Evolutionary conservation across 208 protist species (phyloP), one percentile per base, ranked within the genome.

Genomic region (Porcisia deanei): DNA sequence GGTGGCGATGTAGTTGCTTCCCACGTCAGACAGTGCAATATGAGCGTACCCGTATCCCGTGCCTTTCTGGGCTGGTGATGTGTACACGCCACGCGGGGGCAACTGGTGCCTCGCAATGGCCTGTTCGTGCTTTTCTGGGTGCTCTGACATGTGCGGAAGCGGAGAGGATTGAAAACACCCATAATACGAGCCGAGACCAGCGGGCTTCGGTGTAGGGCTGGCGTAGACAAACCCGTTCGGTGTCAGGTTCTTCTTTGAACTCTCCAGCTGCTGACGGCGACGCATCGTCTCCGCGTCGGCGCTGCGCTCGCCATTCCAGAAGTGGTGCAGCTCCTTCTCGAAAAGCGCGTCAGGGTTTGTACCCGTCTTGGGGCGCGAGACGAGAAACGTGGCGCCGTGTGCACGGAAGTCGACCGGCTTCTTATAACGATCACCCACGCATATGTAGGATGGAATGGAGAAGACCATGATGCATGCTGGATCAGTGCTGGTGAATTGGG

Each of bases 301-400:
- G 71, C 88, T 82, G 61, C 92, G 90, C 79, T 98, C 94, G 49
- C 94, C 94, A 37, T 94, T 91, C 87, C 92, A 94, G 68, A 96
- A 84, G 83, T 95, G 94, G 41, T 76, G 74, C 45, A 94, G 94
- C 74, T 94, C 83, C 71, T 91, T 81, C 49, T 98, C 92, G 45
- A 98, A 87, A 14, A 95, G 78, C 7, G 93, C 93, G 71, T 98
- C 95, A 0, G 92, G 89, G 73, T 85, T 85, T 37, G 88, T 81
- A 61, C 95, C 95, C 0, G 93, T 92, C 80, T 97, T 97, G 12
- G 89, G 87, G 20, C 80, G 87, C 7, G 76, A 76, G 22, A 89
- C 89, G 41, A 94, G 66, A 66, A 98, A 93, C 18, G 85, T 91
- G 30, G 84, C 79, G 10, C 93, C 90, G 41, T 92, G 85, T 3